Conservation (phyloP, 1,284 basidiomycete genomes). For the Pseudozyma sp. region DNA sequence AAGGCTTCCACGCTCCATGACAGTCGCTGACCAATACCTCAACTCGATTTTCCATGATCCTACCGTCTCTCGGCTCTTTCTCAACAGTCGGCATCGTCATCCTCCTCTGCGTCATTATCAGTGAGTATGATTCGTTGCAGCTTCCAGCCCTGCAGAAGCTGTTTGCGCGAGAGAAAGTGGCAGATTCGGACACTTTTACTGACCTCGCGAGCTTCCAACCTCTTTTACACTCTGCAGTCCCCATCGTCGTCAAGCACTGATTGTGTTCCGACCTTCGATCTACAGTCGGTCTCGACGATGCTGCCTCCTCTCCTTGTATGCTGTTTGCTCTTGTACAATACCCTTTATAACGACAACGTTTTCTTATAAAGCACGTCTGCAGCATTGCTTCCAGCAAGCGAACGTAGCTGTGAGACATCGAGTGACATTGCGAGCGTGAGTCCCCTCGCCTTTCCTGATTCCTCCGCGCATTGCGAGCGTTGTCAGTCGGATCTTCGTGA, state of each 20-base stretch:
- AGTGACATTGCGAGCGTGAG: neutral
- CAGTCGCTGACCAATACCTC: neutral
- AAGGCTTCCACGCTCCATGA: neutral
- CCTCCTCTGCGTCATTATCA: conserved; percentile 67
- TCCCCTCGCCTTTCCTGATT: neutral
- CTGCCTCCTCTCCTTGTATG: conserved; percentile 10
- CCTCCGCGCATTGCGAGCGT: no score
- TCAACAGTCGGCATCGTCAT: conserved; percentile 63
- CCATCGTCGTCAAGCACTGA: conserved; percentile 60
- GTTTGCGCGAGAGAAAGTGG: neutral
- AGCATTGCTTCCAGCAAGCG: no score
- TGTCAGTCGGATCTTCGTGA: no score
- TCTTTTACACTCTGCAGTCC: conserved; percentile 30
- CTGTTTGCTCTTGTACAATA: conserved; percentile 42
- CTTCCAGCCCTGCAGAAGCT: neutral
- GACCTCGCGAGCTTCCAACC: neutral
- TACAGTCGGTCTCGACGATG: conserved; percentile 6
- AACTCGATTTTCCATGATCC: neutral
- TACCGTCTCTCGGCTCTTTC: neutral
- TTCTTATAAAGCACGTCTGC: conserved; percentile 10
- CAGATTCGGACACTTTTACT: neutral
- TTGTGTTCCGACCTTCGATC: neutral
- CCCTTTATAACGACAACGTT: conserved; percentile 10
- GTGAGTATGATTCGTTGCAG: conserved; percentile 39
- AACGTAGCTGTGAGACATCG: neutral